Conservation (phyloP, 225 moss, liverwort and hornwort species). For the Sphagnum tenellum region DNA sequence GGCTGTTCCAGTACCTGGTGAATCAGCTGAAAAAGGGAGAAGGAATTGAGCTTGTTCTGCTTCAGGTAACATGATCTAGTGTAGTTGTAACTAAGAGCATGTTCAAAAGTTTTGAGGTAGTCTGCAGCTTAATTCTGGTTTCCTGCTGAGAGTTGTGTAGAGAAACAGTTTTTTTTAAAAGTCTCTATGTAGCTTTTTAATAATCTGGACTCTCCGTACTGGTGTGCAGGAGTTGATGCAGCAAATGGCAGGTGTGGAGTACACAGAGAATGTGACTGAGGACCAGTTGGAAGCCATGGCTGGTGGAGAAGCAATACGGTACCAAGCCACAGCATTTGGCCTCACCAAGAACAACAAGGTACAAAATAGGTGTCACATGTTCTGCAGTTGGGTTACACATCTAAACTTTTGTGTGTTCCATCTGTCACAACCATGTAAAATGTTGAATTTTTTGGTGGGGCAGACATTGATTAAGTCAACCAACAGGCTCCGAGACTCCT, state of each 20-base stretch:
- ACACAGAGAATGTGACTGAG: slow-evolving; percentile 98
- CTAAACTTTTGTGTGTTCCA: background rate
- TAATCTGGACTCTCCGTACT: no score
- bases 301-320: slow-evolving; percentile 93
- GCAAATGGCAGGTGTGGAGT: slow-evolving; percentile 99
- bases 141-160: background rate
- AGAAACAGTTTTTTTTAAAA: no score
- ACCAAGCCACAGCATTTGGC: slow-evolving; percentile 96
- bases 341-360: slow-evolving; percentile 98
- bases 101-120: background rate
- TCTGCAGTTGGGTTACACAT: background rate
- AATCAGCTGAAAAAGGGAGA: slow-evolving; percentile 99
- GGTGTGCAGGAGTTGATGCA: slow-evolving; percentile 90
- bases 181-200: no score
- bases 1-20: slow-evolving; percentile 94
- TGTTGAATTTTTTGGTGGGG: slow-evolving; percentile 2
- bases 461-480: slow-evolving; percentile 98
- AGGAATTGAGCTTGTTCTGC: slow-evolving; percentile 94
- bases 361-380: background rate
- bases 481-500: slow-evolving; percentile 88
- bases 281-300: slow-evolving; percentile 99
- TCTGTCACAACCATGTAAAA: background rate
- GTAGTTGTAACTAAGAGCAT: no score
- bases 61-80: slow-evolving; percentile 50
- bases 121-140: background rate